phyloP scores from a whole-genome alignment of 371 early-diverging fungal genomes.

The Saksenaea vasiformis region DNA sequence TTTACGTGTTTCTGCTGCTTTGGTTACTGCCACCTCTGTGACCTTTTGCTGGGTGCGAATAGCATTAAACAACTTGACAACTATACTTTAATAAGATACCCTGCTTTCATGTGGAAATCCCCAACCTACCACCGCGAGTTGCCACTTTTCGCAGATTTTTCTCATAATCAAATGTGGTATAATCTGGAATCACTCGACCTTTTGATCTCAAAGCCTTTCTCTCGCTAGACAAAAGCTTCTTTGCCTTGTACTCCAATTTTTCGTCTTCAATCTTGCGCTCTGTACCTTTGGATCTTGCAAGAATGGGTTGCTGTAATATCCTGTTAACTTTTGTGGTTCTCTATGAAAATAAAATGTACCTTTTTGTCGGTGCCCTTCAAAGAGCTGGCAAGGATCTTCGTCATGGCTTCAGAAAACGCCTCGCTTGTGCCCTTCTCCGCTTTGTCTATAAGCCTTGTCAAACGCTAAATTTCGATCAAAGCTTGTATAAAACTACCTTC shows the following conservation, averaged over 20 bases:
- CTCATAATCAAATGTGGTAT: conserved; percentile 73
- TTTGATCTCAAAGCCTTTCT: conserved; percentile 60
- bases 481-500: conserved; percentile 8
- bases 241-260: conserved; percentile 77
- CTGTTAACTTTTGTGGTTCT: neutral
- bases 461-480: neutral
- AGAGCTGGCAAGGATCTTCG: conserved; percentile 66
- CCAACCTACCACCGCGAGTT: conserved; percentile 76
- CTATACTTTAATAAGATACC: conserved; percentile 26
- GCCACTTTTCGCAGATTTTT: conserved; percentile 81
- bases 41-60: conserved; percentile 76
- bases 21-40: conserved; percentile 57
- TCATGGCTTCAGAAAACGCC: conserved; percentile 66
- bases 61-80: conserved; percentile 85
- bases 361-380: conserved; percentile 51
- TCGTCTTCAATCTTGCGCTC: conserved; percentile 76
- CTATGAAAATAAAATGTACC: conserved; percentile 11
- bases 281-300: conserved; percentile 72
- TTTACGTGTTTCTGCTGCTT: conserved; percentile 45
- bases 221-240: conserved; percentile 65
- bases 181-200: conserved; percentile 70
- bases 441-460: conserved; percentile 19
- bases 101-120: neutral
- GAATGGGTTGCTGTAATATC: conserved; percentile 62
- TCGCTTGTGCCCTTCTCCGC: conserved; percentile 52